Percentiles rank a stretch among this genome's conserved stretches.
Evolutionary conservation across 164 flowering plant genomes (phyloP).

Genomic region (Stephania japonica): DNA sequence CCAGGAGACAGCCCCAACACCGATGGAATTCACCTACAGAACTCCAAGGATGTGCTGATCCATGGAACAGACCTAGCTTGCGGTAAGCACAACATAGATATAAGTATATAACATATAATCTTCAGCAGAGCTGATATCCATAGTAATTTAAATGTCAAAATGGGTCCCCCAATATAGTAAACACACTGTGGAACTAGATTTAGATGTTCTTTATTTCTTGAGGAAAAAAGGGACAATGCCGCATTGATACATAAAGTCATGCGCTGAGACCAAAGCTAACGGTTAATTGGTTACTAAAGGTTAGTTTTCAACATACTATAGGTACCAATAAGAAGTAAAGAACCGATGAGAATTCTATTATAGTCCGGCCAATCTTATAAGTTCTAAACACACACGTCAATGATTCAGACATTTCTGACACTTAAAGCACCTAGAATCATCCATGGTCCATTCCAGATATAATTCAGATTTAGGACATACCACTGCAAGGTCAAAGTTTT

Average conservation of each 20-base stretch:
- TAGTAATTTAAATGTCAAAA: not conserved
- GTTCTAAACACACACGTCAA: constrained; percentile 1
- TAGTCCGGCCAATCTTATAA: not conserved
- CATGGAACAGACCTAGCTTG: constrained; percentile 29
- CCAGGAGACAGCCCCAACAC: constrained; percentile 40
- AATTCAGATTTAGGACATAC: constrained; percentile 1
- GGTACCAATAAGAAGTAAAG: not conserved
- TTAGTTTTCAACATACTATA: not conserved
- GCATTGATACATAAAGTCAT: too few species aligned
- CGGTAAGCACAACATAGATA: constrained; percentile 22
- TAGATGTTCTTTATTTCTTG: not conserved
- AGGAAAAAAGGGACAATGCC: not conserved
- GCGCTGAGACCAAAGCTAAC: not conserved
- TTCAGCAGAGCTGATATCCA: not conserved
- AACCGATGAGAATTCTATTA: not conserved
- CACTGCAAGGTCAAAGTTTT: not conserved
- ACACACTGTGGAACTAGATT: not conserved
- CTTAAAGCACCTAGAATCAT: constrained; percentile 4
- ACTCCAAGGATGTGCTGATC: constrained; percentile 29
- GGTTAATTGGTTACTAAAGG: not conserved
- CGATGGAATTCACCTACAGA: constrained; percentile 46
- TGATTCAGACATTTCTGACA: not conserved
- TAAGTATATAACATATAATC: not conserved
- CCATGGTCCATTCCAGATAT: constrained; percentile 9
- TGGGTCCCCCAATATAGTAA: not conserved